These are phyloP conservation scores for Haematococcus lacustris DNA, from an alignment of 139 green algal genomes.

Conservation along the genomic window DNA sequence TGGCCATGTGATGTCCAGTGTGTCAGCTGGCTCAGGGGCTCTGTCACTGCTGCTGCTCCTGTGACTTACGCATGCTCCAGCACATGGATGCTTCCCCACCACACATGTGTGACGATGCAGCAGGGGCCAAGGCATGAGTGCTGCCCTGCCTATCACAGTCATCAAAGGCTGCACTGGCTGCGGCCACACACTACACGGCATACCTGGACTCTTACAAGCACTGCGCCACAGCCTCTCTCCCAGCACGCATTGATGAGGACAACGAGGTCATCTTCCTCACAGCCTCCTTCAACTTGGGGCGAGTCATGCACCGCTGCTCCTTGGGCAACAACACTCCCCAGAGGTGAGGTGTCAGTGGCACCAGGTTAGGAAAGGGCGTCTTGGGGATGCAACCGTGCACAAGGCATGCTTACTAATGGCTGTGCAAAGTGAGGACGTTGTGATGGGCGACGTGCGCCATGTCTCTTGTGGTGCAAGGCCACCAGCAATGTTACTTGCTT, in stretches of 20 bases:
- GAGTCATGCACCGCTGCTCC: slow-evolving; percentile 30
- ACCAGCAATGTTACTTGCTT: too few species aligned
- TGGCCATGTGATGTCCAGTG: too few species aligned
- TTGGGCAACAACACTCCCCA: slow-evolving; percentile 1
- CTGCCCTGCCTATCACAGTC: too few species aligned
- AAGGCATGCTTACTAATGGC: not conserved
- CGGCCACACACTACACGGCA: slow-evolving; percentile 28
- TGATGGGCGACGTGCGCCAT: not conserved
- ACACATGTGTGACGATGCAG: not conserved
- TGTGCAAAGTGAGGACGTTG: not conserved
- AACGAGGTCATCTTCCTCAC: slow-evolving; percentile 41
- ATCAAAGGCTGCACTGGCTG: not conserved
- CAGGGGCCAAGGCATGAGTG: too few species aligned
- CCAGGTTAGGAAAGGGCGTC: not conserved
- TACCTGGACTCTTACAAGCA: slow-evolving; percentile 38
- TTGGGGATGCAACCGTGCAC: not conserved
- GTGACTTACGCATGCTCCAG: too few species aligned
- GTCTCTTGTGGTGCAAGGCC: not conserved
- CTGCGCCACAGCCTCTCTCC: not conserved
- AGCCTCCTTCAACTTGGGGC: slow-evolving; percentile 36
- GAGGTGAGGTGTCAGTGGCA: not conserved
- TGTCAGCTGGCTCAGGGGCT: too few species aligned
- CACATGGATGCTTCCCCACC: not conserved
- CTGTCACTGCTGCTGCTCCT: too few species aligned
- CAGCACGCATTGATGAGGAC: slow-evolving; percentile 14